Conservation (phyloP, 305 asterid genomes). For the Fraxinus nigra region DNA sequence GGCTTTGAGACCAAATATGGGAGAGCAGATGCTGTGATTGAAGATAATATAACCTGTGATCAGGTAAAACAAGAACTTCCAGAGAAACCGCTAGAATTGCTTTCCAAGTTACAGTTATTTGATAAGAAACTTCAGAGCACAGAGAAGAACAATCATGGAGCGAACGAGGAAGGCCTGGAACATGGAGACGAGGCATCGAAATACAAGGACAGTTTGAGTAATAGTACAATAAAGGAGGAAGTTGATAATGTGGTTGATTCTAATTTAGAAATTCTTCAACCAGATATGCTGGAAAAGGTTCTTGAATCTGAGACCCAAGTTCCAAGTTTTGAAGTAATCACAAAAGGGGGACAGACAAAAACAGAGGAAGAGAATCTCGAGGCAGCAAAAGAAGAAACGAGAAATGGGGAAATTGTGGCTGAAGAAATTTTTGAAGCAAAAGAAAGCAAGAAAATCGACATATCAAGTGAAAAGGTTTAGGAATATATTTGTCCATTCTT, state of each 20-base stretch:
- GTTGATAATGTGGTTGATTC: neutral
- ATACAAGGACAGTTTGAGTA: neutral
- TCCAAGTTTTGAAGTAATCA: constrained; percentile 19
- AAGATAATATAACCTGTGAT: neutral
- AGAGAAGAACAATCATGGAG: neutral
- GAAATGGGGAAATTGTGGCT: constrained; percentile 15
- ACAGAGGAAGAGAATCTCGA: constrained; percentile 25
- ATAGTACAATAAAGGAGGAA: constrained; percentile 10
- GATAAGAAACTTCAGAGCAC: neutral
- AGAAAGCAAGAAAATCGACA: constrained; percentile 21
- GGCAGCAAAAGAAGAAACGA: constrained; percentile 24
- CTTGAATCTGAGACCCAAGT: constrained; percentile 32
- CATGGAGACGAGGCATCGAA: constrained; percentile 12
- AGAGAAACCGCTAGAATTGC: neutral
- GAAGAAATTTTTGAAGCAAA: constrained; percentile 23
- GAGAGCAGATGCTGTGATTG: constrained; percentile 7
- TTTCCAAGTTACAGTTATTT: neutral
- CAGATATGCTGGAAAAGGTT: constrained; percentile 12
- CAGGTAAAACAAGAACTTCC: neutral
- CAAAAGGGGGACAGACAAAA: constrained; percentile 28
- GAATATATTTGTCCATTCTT: constrained; percentile 14
- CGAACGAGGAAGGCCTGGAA: neutral
- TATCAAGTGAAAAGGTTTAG: constrained; percentile 36
- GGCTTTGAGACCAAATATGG: neutral
- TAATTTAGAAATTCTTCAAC: constrained; percentile 7